phyloP scores from a whole-genome alignment of 2,329 filamentous ascomycete species.

The Aspergillus unguis region DNA sequence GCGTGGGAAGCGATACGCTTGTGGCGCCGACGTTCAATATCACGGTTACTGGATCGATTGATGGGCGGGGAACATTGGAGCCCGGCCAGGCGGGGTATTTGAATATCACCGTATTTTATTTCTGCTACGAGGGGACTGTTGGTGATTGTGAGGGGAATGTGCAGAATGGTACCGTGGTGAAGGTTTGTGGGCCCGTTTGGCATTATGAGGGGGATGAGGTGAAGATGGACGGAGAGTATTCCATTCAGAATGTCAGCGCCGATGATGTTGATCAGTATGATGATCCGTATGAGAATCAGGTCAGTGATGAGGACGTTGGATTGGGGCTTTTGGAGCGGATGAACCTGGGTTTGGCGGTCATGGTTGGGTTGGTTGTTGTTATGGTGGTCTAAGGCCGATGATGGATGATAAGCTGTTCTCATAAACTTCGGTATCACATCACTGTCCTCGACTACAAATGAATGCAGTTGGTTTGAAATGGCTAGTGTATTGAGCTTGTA shows the following conservation, averaged over 20 bases:
- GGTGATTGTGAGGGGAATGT: neutral
- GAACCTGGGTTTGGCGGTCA: neutral
- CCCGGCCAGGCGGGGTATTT: conserved; percentile 8
- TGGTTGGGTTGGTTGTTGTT: neutral
- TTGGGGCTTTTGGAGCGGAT: neutral
- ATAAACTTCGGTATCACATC: too few species aligned
- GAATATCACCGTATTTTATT: conserved; percentile 5
- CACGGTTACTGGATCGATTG: neutral
- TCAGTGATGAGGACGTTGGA: neutral
- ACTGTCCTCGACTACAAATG: too few species aligned
- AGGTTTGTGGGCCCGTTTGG: conserved; percentile 6
- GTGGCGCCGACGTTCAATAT: conserved; percentile 1
- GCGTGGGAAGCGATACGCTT: neutral
- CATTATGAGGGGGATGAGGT: neutral
- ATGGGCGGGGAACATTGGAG: neutral
- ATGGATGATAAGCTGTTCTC: neutral
- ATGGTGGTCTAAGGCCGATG: neutral
- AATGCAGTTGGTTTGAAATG: too few species aligned
- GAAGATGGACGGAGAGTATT: neutral
- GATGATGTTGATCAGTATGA: neutral
- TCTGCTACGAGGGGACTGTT: conserved; percentile 5
- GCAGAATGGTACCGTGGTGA: neutral
- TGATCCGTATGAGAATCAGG: conserved; percentile 10
- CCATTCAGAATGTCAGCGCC: neutral
- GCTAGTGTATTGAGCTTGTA: too few species aligned